Evolutionary conservation across 140 eudicot species (phyloP).

Genomic region (Flaveria floridana): DNA sequence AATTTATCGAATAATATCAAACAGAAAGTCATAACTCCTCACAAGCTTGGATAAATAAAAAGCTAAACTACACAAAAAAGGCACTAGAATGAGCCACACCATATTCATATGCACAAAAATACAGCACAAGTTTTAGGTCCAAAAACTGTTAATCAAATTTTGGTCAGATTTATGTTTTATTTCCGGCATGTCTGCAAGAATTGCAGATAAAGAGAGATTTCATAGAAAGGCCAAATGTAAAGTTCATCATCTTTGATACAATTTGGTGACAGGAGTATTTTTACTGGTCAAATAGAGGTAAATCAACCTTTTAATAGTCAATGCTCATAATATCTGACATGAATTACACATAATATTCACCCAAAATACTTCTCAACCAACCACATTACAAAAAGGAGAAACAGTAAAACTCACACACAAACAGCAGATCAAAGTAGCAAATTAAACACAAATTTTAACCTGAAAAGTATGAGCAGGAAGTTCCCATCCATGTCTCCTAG

Average conservation of each 20-base stretch:
- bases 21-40: background rate
- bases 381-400: constrained; percentile 22
- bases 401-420: background rate
- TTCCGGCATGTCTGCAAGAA: background rate
- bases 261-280: background rate
- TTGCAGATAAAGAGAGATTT: background rate
- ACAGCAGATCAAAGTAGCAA: constrained; percentile 22
- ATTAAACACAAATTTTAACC: constrained; percentile 37
- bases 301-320: background rate
- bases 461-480: constrained; percentile 85
- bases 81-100: background rate
- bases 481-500: constrained; percentile 84
- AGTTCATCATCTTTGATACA: background rate
- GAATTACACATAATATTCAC: background rate
- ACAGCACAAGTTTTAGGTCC: background rate
- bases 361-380: constrained; percentile 15
- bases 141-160: too few species aligned
- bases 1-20: background rate
- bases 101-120: background rate
- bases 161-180: background rate
- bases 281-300: background rate
- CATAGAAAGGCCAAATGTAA: background rate
- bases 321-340: background rate
- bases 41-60: background rate
- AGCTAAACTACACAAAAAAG: background rate